Evolutionary conservation across 164 flowering plant genomes (phyloP).

Genomic region (Kalanchoe fedtschenkoi): DNA sequence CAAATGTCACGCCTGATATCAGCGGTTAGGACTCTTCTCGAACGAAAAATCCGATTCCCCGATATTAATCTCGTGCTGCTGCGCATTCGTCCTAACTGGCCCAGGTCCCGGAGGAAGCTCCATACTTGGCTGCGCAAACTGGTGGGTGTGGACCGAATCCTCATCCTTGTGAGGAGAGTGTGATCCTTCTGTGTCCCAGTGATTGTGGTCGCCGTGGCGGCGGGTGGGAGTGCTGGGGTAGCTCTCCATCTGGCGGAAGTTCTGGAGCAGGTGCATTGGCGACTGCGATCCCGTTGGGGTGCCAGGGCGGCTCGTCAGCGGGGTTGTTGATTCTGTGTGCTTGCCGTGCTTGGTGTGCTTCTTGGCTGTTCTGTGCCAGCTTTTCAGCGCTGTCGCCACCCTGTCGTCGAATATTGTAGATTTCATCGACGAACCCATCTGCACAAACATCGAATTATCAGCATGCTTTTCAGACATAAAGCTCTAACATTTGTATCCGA

Average conservation of each 20-base stretch:
- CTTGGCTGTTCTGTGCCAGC: conserved; percentile 37
- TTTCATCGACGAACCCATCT: conserved; percentile 57
- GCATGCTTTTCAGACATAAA: not conserved
- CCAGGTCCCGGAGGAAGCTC: conserved; percentile 2
- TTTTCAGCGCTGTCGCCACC: conserved; percentile 33
- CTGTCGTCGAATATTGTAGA: conserved; percentile 40
- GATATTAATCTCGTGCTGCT: not conserved
- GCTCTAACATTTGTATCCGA: not conserved
- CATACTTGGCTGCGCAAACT: not conserved
- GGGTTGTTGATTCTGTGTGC: conserved; percentile 18
- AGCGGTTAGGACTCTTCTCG: not conserved
- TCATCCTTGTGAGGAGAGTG: conserved; percentile 1
- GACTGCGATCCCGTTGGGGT: conserved; percentile 35
- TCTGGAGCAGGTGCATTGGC: conserved; percentile 33
- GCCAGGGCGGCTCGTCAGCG: conserved; percentile 30
- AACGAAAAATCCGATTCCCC: not conserved
- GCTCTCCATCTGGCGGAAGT: conserved; percentile 14
- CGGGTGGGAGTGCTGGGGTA: conserved; percentile 15
- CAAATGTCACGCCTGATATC: too few relatives aligned
- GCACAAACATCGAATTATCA: conserved; percentile 11
- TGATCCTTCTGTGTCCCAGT: conserved; percentile 15
- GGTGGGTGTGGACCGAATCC: not conserved
- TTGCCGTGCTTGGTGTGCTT: conserved; percentile 21
- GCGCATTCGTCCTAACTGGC: not conserved
- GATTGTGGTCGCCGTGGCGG: conserved; percentile 15